Evolutionary conservation across 2,329 filamentous ascomycete genomes (phyloP).

Genomic region (Fusarium piperis): DNA sequence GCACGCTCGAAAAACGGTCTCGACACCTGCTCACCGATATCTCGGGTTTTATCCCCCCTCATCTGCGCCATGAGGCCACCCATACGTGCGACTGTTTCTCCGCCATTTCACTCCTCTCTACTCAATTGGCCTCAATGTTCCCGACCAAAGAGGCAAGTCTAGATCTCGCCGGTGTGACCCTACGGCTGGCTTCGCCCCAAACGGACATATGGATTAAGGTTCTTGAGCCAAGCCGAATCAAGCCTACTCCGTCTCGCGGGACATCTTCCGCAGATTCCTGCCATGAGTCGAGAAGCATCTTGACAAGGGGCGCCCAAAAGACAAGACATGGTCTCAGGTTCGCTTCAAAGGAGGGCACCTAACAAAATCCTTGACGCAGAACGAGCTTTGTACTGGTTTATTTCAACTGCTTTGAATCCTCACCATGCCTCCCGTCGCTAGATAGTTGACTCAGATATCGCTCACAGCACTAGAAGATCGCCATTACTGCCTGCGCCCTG

Average conservation of each 20-base stretch:
- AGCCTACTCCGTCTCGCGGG: constrained; percentile 14
- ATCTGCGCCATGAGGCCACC: constrained; percentile 13
- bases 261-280: constrained; percentile 13
- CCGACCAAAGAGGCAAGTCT: constrained; percentile 12
- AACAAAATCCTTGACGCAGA: not conserved
- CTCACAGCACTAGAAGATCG: constrained; percentile 74
- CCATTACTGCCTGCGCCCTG: constrained; percentile 72
- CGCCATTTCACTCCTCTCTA: not conserved
- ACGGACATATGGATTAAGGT: constrained; percentile 35
- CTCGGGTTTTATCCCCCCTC: constrained; percentile 8
- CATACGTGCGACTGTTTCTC: constrained; percentile 1
- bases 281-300: constrained; percentile 5
- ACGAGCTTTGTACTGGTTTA: not conserved
- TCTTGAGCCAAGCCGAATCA: constrained; percentile 30
- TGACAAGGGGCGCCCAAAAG: not conserved
- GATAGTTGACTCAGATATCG: constrained; percentile 18
- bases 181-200: constrained; percentile 26
- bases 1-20: constrained; percentile 11
- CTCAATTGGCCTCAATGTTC: not conserved
- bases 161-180: constrained; percentile 12
- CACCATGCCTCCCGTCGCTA: constrained; percentile 29
- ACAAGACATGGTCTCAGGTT: constrained; percentile 2
- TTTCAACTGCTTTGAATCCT: constrained; percentile 15
- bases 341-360: not conserved
- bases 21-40: constrained; percentile 14